Conservation (phyloP, 2,329 filamentous ascomycete species). For the Anthostomella pinea region DNA sequence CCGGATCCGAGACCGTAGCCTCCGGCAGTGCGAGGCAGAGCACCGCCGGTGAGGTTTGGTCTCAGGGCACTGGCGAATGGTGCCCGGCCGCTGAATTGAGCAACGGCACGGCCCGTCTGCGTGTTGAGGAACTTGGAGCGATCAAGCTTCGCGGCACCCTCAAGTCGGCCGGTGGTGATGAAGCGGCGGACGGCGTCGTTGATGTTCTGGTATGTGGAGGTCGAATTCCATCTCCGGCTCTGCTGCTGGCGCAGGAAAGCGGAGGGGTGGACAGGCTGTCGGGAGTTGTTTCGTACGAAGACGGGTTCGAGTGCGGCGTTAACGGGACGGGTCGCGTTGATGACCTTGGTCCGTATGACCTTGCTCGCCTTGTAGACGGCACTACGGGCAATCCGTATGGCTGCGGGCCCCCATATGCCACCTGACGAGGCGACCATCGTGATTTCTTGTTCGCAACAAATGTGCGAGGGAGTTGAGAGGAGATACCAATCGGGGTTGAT, state of each 20-base stretch:
- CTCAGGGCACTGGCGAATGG: slow-evolving; percentile 87
- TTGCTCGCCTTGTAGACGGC: slow-evolving; percentile 51
- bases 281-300: slow-evolving; percentile 39
- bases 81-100: slow-evolving; percentile 67
- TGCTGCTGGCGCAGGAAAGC: slow-evolving; percentile 51
- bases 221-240: slow-evolving; percentile 50
- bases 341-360: slow-evolving; percentile 49
- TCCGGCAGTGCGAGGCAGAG: slow-evolving; percentile 78
- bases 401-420: slow-evolving; percentile 56
- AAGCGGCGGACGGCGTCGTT: slow-evolving; percentile 49
- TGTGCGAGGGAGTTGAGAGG: slow-evolving; percentile 7
- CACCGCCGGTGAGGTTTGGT: slow-evolving; percentile 87
- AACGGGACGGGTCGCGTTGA: slow-evolving; percentile 41
- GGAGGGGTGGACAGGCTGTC: slow-evolving; percentile 52
- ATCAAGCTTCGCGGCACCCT: slow-evolving; percentile 39
- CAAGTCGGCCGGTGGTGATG: slow-evolving; percentile 41
- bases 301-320: slow-evolving; percentile 47
- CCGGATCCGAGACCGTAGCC: slow-evolving; percentile 80
- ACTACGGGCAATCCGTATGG: slow-evolving; percentile 53
- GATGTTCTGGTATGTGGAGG: slow-evolving; percentile 39
- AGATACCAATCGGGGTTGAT: slow-evolving; percentile 9
- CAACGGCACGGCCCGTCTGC: slow-evolving; percentile 48
- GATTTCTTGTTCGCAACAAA: slow-evolving; percentile 27
- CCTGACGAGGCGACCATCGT: slow-evolving; percentile 52
- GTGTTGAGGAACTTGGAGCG: slow-evolving; percentile 49